These are phyloP conservation scores for Pseudophaeomoniella oleicola DNA, from an alignment of 2,329 filamentous ascomycete genomes.

Conservation along the genomic window DNA sequence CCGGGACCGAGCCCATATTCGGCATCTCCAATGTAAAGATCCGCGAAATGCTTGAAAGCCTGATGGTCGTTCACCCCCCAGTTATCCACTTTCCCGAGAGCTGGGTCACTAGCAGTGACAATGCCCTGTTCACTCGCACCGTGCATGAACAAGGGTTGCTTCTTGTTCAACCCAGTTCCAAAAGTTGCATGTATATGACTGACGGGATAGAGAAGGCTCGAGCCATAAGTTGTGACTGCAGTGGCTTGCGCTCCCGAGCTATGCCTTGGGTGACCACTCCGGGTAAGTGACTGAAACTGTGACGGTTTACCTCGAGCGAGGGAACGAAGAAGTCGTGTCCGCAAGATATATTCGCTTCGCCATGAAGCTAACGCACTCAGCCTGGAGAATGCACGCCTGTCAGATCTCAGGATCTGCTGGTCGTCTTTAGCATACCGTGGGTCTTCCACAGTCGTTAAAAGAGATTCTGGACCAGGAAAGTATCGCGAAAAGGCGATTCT, in stretches of 20 bases:
- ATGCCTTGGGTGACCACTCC: conserved; percentile 37
- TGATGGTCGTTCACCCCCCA: conserved; percentile 72
- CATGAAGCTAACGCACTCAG: conserved; percentile 78
- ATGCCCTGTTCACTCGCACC: conserved; percentile 65
- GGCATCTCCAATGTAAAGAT: conserved; percentile 57
- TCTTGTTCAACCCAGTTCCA: conserved; percentile 50
- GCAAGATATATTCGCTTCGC: conserved; percentile 87
- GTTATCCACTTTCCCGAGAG: conserved; percentile 58
- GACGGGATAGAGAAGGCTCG: conserved; percentile 64
- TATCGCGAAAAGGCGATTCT: conserved; percentile 80
- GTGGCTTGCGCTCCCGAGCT: conserved; percentile 49
- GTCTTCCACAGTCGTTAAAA: conserved; percentile 25
- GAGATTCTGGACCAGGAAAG: conserved; percentile 61
- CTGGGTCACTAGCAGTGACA: conserved; percentile 68
- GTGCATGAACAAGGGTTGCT: conserved; percentile 65
- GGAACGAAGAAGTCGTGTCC: conserved; percentile 70
- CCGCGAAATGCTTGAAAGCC: conserved; percentile 61
- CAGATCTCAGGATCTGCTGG: conserved; percentile 47
- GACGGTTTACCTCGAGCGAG: conserved; percentile 66
- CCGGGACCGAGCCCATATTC: conserved; percentile 69
- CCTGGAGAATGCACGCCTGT: conserved; percentile 66
- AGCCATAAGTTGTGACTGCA: conserved; percentile 73
- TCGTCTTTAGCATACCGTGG: conserved; percentile 28
- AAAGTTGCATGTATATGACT: conserved; percentile 72
- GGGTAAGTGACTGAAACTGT: conserved; percentile 33